Evolutionary conservation across 2,329 filamentous ascomycete genomes (phyloP), one percentile per base, ranked within the genome.

Genomic region (Ustulina deusta): DNA sequence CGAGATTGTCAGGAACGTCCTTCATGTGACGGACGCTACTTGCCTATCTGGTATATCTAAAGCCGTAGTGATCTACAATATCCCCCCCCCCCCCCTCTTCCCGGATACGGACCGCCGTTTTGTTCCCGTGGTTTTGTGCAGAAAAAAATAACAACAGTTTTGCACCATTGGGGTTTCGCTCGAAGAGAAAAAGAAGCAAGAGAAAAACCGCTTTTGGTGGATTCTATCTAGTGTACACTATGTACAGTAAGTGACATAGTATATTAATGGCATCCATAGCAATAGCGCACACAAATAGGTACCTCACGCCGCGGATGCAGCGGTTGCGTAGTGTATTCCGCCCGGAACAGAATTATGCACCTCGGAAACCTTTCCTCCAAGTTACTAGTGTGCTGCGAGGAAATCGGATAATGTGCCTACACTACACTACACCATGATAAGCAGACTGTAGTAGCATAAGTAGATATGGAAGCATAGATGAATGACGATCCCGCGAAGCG

Each of bases 11-110:
- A 25, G 49, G 20, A 20, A 42, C 3, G 42, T 9, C 9, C 42
- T 46, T 9, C 42, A 46, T 46, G 42, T 46, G 42, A 46, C 22
- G 11, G 34, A 22, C 42, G 20, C 25, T 25, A 29, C 48, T 20
- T 34, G 7, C 10, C 42, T 25, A 42, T 32, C 40, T 40, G 42
- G 13, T 15, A 40, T 11, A 46, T 20, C 20, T 46, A 6, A 40
- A 65, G 38, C 55, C 48, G 61, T 56, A 56, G 54, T 48, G 49
- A 65, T 65, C 56, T 32, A n/a, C 57, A 38, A 38, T 32, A 40
- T n/a, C n/a, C n/a, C n/a, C n/a, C n/a, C n/a, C n/a, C n/a, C n/a
- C n/a, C 10, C 20, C 25, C 13, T 42, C 22, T 32, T 51, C 36
- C 38, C 15, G 34, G 22, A 42, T 38, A 29, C n/a, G 15, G 17